Evolutionary conservation across 169 alveolate species (phyloP).

Genomic region (Cyclospora cayetanensis): DNA sequence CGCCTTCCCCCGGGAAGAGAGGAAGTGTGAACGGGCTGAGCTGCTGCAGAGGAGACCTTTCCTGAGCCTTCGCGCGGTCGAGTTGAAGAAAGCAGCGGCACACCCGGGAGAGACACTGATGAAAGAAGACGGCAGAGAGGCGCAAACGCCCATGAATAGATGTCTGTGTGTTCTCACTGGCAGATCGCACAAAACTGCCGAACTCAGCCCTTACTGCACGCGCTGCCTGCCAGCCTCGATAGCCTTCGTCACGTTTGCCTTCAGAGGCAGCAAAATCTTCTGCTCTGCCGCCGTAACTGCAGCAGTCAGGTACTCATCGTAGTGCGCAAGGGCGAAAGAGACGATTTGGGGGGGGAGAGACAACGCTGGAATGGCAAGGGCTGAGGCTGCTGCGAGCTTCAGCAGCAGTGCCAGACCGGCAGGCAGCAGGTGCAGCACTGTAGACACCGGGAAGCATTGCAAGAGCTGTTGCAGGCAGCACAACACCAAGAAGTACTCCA

Average conservation of each 20-base stretch:
- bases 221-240: background rate
- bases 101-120: too few species aligned
- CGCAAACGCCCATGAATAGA: too few species aligned
- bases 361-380: background rate
- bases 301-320: background rate
- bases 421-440: slow-evolving; percentile 6
- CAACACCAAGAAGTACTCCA: slow-evolving; percentile 2
- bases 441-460: background rate
- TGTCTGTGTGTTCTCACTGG: too few species aligned
- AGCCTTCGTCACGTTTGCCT: background rate
- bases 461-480: background rate
- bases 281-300: slow-evolving; percentile 20
- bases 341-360: background rate
- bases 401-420: background rate
- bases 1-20: too few species aligned
- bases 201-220: background rate
- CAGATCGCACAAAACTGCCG: too few species aligned
- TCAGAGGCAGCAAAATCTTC: background rate
- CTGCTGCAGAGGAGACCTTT: too few species aligned
- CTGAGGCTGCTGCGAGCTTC: slow-evolving; percentile 28
- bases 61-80: too few species aligned
- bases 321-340: background rate
- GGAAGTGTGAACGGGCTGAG: too few species aligned
- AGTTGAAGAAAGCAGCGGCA: too few species aligned
- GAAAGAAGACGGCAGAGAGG: too few species aligned